Evolutionary conservation across 2,329 filamentous ascomycete genomes (phyloP), one percentile per base, ranked within the genome.

Genomic region (Davidsoniella virescens): DNA sequence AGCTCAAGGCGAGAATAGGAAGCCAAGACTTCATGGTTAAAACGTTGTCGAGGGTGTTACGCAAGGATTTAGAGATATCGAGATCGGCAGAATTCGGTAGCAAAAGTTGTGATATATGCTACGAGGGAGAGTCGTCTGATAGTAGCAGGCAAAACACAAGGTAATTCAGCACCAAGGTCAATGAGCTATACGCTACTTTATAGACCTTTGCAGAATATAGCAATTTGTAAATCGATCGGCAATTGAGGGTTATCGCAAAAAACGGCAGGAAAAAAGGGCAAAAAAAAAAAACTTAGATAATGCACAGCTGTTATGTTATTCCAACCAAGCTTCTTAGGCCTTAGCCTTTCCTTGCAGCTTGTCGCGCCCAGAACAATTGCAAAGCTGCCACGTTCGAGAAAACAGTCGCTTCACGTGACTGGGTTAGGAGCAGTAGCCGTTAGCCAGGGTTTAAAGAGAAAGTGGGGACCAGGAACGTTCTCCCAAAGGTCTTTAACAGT

Each of bases 1-100:
- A 67, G 65, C 69, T 68, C 65, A 88, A 70, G 54, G 82, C 72
- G 61, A 87, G 71, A 57, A 86, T 66, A 53, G 83, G 67, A 55
- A 84, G 69, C 60, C 84, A 65, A 54, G 69, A 62, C 63, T 72
- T 75, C 78, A 82, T 82, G 17, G n/a, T 53, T 14, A 40, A 20
- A 42, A 33, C 2, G 26, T 33, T 5, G 26, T 33, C 26, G 26
- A 33, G 26, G 26, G 16, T 44, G n/a, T 18, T 9, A 44, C 10
- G 12, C n/a, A 45, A 45, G 12, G 16, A 16, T 9, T n/a, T 45
- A 29, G 26, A 45, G 8, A 29, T 33, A 12, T 33, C 26, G 26
- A 8, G 6, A 33, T 10, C 26, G 26, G 26, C 26, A 8, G 26
- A 9, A 9, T 29, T 33, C 26, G 7, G 7, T 8, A 33, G 6